Percentiles rank a stretch among this genome's conserved stretches.
phyloP scores from a whole-genome alignment of 2,329 filamentous ascomycete species.

The Colletotrichum destructivum region DNA sequence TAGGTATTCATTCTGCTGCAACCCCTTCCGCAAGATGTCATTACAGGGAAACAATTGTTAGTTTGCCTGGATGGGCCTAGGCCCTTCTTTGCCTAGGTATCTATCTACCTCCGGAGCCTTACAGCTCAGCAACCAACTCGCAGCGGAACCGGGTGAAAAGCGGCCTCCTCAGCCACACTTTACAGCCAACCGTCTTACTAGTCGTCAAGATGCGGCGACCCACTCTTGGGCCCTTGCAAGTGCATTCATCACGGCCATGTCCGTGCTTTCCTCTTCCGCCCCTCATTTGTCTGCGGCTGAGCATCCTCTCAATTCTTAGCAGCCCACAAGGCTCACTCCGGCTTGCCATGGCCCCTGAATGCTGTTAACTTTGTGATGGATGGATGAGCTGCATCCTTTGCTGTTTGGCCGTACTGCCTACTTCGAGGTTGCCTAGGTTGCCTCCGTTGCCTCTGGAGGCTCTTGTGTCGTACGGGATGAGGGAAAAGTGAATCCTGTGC shows the following conservation, averaged over 20 bases:
- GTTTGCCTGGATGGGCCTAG: conserved; percentile 7
- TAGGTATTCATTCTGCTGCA: background rate
- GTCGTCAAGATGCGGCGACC: conserved; percentile 12
- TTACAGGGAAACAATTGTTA: background rate
- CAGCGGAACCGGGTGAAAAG: conserved; percentile 2
- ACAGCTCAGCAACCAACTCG: conserved; percentile 1
- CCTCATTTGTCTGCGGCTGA: conserved; percentile 41
- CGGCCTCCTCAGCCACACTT: conserved; percentile 34
- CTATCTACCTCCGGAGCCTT: background rate
- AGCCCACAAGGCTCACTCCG: conserved; percentile 41
- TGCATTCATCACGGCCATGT: conserved; percentile 35
- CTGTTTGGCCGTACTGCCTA: conserved; percentile 2
- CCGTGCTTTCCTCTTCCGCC: conserved; percentile 38
- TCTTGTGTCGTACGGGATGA: background rate
- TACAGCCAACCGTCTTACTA: background rate
- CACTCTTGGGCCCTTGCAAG: conserved; percentile 16
- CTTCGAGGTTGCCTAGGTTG: conserved; percentile 16
- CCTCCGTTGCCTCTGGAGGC: background rate
- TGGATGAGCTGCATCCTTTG: conserved; percentile 7
- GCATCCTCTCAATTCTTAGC: conserved; percentile 37
- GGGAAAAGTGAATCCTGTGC: background rate
- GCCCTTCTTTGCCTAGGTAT: background rate
- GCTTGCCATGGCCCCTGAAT: conserved; percentile 25
- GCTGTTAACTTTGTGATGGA: conserved; percentile 12
- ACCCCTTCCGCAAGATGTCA: background rate